Percentiles rank a stretch among this genome's conserved stretches.
These are phyloP conservation scores for Rhizopus sp. DNA, from an alignment of 371 early-diverging fungal genomes.

Conservation along the genomic window DNA sequence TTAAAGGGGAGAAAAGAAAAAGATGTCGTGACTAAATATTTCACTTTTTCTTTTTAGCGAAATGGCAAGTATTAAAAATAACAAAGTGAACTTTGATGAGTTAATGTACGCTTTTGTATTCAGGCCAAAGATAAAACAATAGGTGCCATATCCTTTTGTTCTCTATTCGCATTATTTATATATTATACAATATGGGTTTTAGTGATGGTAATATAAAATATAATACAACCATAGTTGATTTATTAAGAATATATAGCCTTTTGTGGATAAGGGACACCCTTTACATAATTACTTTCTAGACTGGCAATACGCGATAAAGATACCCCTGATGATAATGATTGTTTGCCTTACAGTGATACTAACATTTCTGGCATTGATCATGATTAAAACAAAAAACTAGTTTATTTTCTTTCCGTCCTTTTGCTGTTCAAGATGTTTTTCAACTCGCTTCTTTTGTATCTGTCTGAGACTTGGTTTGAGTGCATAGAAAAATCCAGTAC, in stretches of 20 bases:
- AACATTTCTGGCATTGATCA: constrained; percentile 79
- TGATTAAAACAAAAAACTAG: constrained; percentile 74
- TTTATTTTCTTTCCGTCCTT: background rate
- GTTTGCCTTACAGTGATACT: constrained; percentile 75
- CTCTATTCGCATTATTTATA: constrained; percentile 71
- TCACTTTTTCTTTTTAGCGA: too few species aligned
- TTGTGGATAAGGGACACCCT: constrained; percentile 84
- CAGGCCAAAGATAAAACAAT: constrained; percentile 75
- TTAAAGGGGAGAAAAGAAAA: background rate
- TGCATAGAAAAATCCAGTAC: constrained; percentile 20
- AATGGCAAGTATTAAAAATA: background rate
- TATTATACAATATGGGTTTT: constrained; percentile 93
- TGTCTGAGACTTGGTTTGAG: constrained; percentile 11
- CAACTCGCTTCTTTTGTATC: constrained; percentile 21
- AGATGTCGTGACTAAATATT: too few species aligned
- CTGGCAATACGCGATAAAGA: constrained; percentile 82
- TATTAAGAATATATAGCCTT: constrained; percentile 64
- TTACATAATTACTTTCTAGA: constrained; percentile 82
- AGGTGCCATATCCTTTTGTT: constrained; percentile 74
- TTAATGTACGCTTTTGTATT: background rate
- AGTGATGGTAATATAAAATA: constrained; percentile 62
- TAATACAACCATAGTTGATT: background rate
- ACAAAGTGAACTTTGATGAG: background rate
- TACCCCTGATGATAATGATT: constrained; percentile 82
- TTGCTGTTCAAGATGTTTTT: constrained; percentile 18